Percentiles rank a stretch among this genome's conserved stretches.
Conservation (phyloP, 371 early-diverging fungal species). For the Mucor plumbeus region DNA sequence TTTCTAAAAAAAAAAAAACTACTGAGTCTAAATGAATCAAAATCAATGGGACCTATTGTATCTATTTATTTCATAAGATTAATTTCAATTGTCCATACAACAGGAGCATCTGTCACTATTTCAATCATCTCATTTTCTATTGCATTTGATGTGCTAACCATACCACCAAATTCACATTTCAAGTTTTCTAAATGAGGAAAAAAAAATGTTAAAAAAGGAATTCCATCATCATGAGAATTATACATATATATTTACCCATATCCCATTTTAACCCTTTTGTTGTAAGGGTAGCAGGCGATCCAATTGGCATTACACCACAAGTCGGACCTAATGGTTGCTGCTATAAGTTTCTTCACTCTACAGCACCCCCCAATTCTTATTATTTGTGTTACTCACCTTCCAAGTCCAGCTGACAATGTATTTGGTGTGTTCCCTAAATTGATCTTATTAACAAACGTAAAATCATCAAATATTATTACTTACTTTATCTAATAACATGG, state of each 20-base stretch:
- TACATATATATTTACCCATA: conserved; percentile 56
- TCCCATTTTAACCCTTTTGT: conserved; percentile 89
- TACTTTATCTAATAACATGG: conserved; percentile 74
- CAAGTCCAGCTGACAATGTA: conserved; percentile 61
- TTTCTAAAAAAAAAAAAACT: background rate
- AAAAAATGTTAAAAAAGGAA: background rate
- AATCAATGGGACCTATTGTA: conserved; percentile 12
- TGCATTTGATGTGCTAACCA: conserved; percentile 82
- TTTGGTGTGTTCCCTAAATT: conserved; percentile 67
- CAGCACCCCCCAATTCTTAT: background rate
- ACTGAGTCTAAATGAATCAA: conserved; percentile 18
- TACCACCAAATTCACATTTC: conserved; percentile 66
- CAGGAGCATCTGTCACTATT: conserved; percentile 68
- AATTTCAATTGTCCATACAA: conserved; percentile 83
- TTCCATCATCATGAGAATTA: no score
- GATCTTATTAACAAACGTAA: background rate
- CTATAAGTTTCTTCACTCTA: background rate
- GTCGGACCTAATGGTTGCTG: conserved; percentile 64
- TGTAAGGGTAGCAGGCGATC: conserved; percentile 61
- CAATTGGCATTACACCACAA: conserved; percentile 90
- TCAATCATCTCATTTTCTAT: conserved; percentile 61
- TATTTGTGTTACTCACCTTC: conserved; percentile 59
- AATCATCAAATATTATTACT: background rate
- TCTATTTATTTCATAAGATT: conserved; percentile 19
- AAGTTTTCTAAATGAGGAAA: conserved; percentile 44